Evolutionary conservation across 2,329 filamentous ascomycete genomes (phyloP).

Genomic region (Talaromyces funiculosus): DNA sequence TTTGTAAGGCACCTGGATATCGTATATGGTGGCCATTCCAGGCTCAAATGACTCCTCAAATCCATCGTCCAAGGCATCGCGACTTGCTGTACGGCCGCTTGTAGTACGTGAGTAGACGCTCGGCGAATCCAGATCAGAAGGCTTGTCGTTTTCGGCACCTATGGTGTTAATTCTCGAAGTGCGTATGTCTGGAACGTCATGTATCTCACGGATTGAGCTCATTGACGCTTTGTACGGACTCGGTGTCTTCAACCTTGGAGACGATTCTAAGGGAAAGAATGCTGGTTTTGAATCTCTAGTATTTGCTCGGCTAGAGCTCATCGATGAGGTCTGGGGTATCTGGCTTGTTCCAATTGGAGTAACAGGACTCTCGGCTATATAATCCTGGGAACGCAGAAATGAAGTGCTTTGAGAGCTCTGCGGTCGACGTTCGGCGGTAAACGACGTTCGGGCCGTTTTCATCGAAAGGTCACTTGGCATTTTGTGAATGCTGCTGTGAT

Average conservation of each 20-base stretch:
- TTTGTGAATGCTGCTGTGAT: conserved; percentile 26
- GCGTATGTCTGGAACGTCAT: conserved; percentile 19
- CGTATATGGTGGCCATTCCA: conserved; percentile 36
- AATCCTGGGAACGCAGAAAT: conserved; percentile 1
- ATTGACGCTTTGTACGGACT: conserved; percentile 21
- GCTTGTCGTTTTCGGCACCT: conserved; percentile 1
- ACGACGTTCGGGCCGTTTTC: conserved; percentile 26
- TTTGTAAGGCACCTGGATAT: conserved; percentile 25
- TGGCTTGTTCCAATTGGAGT: conserved; percentile 11
- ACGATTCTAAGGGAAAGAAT: conserved; percentile 20
- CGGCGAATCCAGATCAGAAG: conserved; percentile 21
- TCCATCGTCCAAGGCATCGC: conserved; percentile 10
- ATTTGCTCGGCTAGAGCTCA: conserved; percentile 18
- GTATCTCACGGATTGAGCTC: conserved; percentile 13
- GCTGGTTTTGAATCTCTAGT: conserved; percentile 15
- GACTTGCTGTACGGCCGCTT: conserved; percentile 26
- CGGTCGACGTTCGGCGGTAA: conserved; percentile 21
- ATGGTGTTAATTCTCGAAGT: conserved; percentile 18
- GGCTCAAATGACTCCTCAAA: conserved; percentile 17
- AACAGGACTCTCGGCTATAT: conserved; percentile 3
- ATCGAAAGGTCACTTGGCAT: conserved; percentile 29
- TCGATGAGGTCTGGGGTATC: background rate
- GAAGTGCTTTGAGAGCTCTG: conserved; percentile 8
- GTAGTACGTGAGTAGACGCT: conserved; percentile 42
- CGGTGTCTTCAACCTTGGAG: conserved; percentile 18